Percentiles rank a stretch among this genome's conserved stretches.
Evolutionary conservation across 495 filamentous ascomycete genomes (phyloP).

Genomic region (Penicillium riverlandense): DNA sequence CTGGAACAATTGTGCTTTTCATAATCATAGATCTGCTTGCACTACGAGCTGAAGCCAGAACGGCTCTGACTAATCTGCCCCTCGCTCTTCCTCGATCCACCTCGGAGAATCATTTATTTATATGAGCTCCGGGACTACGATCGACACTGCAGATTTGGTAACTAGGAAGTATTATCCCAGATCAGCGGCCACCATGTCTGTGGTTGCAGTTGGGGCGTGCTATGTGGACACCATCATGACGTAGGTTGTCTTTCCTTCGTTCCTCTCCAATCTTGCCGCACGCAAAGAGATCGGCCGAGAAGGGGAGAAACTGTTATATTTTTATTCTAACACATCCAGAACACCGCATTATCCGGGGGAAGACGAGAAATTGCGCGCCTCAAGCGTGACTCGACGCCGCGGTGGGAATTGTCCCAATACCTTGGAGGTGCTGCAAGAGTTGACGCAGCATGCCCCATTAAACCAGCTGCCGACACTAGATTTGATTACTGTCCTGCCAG

Average conservation of each 20-base stretch:
- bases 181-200: constrained; percentile 19
- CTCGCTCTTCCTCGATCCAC: neutral
- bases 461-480: constrained; percentile 15
- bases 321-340: constrained; percentile 25
- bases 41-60: too few species aligned
- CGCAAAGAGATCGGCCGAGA: too few species aligned
- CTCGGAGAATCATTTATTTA: too few species aligned
- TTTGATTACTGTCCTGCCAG: constrained; percentile 39
- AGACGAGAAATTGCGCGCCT: constrained; percentile 66
- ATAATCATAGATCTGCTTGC: too few species aligned
- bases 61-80: constrained; percentile 9
- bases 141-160: too few species aligned
- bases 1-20: too few species aligned
- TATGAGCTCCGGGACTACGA: too few species aligned
- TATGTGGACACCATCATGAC: constrained; percentile 64
- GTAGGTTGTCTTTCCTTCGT: constrained; percentile 31
- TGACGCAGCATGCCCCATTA: constrained; percentile 23
- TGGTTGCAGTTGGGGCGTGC: constrained; percentile 58
- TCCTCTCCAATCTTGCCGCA: too few species aligned
- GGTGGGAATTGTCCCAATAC: constrained; percentile 69
- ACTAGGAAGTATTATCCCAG: too few species aligned
- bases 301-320: neutral
- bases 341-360: constrained; percentile 59
- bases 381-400: constrained; percentile 48
- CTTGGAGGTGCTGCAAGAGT: constrained; percentile 60